Evolutionary conservation across 805 yeast genomes (phyloP), one percentile per base, ranked within the genome.

Genomic region (Kazachstania kunashirensis): DNA sequence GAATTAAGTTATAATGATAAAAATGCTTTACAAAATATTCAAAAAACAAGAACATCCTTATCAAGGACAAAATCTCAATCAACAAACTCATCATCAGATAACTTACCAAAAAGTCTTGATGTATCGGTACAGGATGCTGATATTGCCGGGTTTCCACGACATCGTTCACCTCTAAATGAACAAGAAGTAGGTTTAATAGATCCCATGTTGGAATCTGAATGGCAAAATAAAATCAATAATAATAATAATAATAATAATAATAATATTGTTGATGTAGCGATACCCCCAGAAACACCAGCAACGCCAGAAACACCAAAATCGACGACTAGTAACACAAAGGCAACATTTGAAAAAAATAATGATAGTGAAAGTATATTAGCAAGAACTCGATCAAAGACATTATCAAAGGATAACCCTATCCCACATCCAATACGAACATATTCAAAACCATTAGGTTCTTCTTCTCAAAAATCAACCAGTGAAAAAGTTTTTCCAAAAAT

Each of bases 401-500:
- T 14, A 34, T 23, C 38, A 33, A 31, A 13, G 2, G 26, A 20
- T 16, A 28, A 21, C 11, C 32, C 28, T 17, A 19, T 17, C 18
- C 25, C 29, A 23, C 21, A 33, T 8, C 21, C 20, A 18, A 20
- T 13, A 10, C 18, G 30, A 12, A 2, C 26, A 9, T 18, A 13
- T 4, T 17, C 33, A 12, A 30, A 10, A 6, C 24, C 37, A 11
- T 15, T 23, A 13, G 17, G 21, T 13, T 12, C 16, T 12, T 10
- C 21, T n/a, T 34, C 31, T 24, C 29, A 13, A 16, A 34, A 24
- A 16, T 31, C 44, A 3, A 59, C 68, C 13, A 58, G 60, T 52
- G 65, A 65, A 13, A 79, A 77, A 37, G 88, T 92, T 15, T 68
- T 89, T 14, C 95, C 96, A 0, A 83, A 85, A 43, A 79, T 92